These are phyloP conservation scores for Exophiala sideris DNA, from an alignment of 2,329 filamentous ascomycete genomes.

Conservation along the genomic window DNA sequence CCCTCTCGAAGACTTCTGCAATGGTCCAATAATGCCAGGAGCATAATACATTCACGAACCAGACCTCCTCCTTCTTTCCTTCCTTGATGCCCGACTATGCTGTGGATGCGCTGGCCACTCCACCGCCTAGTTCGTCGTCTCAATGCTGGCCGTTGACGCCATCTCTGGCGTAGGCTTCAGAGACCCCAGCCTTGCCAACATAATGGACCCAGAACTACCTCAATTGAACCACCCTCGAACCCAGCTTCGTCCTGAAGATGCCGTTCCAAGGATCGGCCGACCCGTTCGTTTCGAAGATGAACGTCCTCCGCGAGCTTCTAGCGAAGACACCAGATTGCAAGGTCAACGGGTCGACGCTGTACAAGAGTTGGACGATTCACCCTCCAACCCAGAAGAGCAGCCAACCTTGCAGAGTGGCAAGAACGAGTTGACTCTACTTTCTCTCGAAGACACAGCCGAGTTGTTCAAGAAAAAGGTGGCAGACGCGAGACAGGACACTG, in stretches of 20 bases:
- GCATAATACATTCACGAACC: background rate
- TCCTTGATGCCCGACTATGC: constrained; percentile 12
- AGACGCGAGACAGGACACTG: constrained; percentile 46
- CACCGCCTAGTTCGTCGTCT: constrained; percentile 5
- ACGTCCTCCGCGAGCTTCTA: constrained; percentile 19
- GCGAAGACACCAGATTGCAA: constrained; percentile 19
- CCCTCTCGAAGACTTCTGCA: background rate
- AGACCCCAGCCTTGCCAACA: constrained; percentile 14
- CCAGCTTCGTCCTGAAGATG: constrained; percentile 22
- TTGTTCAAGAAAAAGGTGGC: constrained; percentile 45
- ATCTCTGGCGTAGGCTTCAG: constrained; percentile 19
- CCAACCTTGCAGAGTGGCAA: background rate
- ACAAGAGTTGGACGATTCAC: constrained; percentile 11
- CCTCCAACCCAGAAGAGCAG: constrained; percentile 8
- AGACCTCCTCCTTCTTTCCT: background rate
- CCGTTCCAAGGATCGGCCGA: constrained; percentile 14
- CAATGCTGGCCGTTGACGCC: constrained; percentile 25
- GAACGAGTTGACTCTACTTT: constrained; percentile 29
- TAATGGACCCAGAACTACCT: constrained; percentile 22
- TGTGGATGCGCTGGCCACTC: constrained; percentile 17
- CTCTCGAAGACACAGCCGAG: constrained; percentile 45
- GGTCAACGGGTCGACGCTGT: constrained; percentile 10
- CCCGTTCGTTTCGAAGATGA: constrained; percentile 21
- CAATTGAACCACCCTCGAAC: constrained; percentile 8
- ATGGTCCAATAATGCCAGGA: constrained; percentile 1